These are phyloP conservation scores for Ophiostoma ips DNA, from an alignment of 2,329 filamentous ascomycete species.

Conservation along the genomic window DNA sequence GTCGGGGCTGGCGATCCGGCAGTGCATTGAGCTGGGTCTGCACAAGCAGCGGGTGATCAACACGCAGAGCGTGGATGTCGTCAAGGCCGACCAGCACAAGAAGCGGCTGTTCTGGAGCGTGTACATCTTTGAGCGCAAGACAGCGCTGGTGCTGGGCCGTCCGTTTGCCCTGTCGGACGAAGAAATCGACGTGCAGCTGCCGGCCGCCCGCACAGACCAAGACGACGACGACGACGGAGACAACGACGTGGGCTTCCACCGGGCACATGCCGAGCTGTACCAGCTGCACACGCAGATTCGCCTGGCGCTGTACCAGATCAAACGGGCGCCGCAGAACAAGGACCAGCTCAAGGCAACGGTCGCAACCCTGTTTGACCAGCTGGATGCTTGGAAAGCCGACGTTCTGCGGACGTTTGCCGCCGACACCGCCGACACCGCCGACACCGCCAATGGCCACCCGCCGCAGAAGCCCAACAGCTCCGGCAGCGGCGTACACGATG, in stretches of 20 bases:
- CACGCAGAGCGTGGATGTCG: background rate
- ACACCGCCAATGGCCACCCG: too few relatives aligned
- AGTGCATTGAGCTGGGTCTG: conserved; percentile 8
- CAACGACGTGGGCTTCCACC: conserved; percentile 1
- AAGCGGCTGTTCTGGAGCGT: conserved; percentile 8
- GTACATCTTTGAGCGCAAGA: conserved; percentile 12
- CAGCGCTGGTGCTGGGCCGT: conserved; percentile 8
- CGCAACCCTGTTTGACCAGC: background rate
- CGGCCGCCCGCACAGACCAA: background rate
- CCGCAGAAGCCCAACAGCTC: background rate
- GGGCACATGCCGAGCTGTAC: conserved; percentile 8
- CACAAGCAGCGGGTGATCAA: conserved; percentile 1
- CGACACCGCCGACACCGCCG: background rate
- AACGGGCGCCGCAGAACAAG: background rate
- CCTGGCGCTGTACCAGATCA: conserved; percentile 6
- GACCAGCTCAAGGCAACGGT: background rate
- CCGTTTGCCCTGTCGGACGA: conserved; percentile 11
- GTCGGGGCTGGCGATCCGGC: conserved; percentile 2
- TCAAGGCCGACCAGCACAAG: background rate
- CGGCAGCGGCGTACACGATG: background rate
- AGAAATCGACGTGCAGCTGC: conserved; percentile 9
- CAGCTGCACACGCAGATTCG: conserved; percentile 9
- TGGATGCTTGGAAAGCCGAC: conserved; percentile 2
- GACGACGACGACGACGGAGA: background rate
- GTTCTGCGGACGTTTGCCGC: conserved; percentile 3